phyloP scores from a whole-genome alignment of 148 eudicot species.

The Dianthus caryophyllus region DNA sequence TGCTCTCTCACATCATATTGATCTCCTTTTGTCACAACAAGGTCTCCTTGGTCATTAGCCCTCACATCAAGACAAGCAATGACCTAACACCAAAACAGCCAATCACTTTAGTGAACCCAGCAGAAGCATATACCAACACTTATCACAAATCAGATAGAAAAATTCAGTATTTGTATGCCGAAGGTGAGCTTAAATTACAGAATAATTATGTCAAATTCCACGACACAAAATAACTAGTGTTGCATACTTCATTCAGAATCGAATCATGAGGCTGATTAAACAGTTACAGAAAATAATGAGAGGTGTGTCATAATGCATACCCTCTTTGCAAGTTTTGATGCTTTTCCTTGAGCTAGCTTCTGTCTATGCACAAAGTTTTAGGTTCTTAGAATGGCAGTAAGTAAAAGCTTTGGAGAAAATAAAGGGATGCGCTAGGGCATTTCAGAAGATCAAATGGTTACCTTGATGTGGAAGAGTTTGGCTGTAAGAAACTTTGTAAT shows the following conservation, averaged over 20 bases:
- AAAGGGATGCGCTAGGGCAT: background rate
- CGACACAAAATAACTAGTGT: background rate
- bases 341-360: slow-evolving; percentile 64
- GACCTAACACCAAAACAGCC: slow-evolving; percentile 42
- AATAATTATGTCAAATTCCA: background rate
- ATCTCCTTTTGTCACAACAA: slow-evolving; percentile 99
- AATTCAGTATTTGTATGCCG: background rate
- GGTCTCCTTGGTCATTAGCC: slow-evolving; percentile 90
- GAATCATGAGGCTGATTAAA: background rate
- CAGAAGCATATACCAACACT: background rate
- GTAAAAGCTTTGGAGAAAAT: background rate
- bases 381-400: slow-evolving; percentile 29
- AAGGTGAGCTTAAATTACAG: background rate
- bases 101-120: background rate
- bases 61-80: slow-evolving; percentile 99
- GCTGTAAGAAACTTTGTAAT: slow-evolving; percentile 67
- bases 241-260: background rate
- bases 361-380: slow-evolving; percentile 63
- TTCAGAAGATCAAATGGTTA: slow-evolving; percentile 31
- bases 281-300: background rate
- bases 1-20: slow-evolving; percentile 96
- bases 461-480: slow-evolving; percentile 57
- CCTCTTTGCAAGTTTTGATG: slow-evolving; percentile 92
- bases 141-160: background rate
- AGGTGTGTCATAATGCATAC: slow-evolving; percentile 31